Evolutionary conservation across 1,284 basidiomycete species (phyloP), one percentile per base, ranked within the genome.

Genomic region (Naganishia albida): DNA sequence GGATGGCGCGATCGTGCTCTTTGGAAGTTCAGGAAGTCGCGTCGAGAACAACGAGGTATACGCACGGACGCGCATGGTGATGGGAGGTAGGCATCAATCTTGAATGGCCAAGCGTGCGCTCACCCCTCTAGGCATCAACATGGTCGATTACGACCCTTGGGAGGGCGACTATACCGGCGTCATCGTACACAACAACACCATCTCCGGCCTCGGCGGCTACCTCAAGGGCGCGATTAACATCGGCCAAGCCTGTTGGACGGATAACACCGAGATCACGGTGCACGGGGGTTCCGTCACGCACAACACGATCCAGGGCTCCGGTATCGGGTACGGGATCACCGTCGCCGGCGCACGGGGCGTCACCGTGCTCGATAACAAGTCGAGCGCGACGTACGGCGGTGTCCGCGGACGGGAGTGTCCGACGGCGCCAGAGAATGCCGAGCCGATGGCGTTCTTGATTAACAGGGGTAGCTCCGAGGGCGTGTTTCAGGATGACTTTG

Each of bases 131-230:
- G 75, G 76, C 20, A 76, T 80, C 70, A 80, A 80, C 67, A 69
- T 80, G 42, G 79, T 80, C 60, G 79, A 80, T 66, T 77, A 75
- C 50, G 75, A 75, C n/a, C 79, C 79, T 0, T 80, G 76, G 75
- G 70, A 72, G 12, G 79, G 78, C 25, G 78, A 80, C 62, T 80
- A 80, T 69, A 72, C 72, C 6, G 53, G 62, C 28, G 75, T 77
- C n/a, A 65, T 53, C 3, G 78, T 80, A 0, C 71, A 76, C 49
- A 68, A 77, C 65, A 80, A 80, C 66, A 70, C 71, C 26, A 67
- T 80, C n/a, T 71, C 75, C 49, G 79, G 78, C 3, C 66, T 74
- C 28, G 73, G 73, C 1, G 70, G 76, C 6, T 80, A 74, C 64
- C 72, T 80, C 68, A 78, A 77, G 64, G 75, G 75, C 44, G 79